Conservation (phyloP, 768 basidiomycete species). For the Cystofilobasidium macerans region DNA sequence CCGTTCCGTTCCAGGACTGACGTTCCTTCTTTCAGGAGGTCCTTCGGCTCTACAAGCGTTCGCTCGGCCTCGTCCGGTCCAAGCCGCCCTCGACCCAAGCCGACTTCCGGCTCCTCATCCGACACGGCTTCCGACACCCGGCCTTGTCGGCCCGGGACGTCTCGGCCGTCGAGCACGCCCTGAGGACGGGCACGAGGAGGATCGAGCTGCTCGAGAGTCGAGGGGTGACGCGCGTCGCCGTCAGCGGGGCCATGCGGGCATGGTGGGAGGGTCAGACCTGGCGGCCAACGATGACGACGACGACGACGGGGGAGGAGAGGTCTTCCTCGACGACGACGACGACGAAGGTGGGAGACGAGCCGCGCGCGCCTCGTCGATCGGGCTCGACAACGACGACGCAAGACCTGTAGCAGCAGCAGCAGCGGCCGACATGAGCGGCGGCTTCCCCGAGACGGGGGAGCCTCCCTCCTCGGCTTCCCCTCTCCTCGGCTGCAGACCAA, state of each 20-base stretch:
- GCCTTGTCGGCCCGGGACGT: not conserved
- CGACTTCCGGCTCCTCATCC: not conserved
- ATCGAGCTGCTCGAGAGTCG: not conserved
- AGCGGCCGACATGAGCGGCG: too few species aligned
- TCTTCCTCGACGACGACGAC: too few species aligned
- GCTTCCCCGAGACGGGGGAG: too few species aligned
- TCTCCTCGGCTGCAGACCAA: too few species aligned
- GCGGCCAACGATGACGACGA: too few species aligned
- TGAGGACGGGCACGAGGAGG: not conserved
- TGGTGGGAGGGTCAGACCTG: not conserved
- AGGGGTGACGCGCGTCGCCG: not conserved
- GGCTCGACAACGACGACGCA: too few species aligned
- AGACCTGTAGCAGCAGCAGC: too few species aligned
- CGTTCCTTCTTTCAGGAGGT: not conserved
- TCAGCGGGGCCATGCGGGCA: not conserved
- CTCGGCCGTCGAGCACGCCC: not conserved
- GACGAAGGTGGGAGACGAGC: too few species aligned
- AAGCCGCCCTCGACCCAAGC: not conserved
- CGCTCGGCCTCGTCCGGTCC: not conserved
- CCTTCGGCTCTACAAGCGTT: not conserved
- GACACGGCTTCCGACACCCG: not conserved
- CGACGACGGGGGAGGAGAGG: too few species aligned
- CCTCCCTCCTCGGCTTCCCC: too few species aligned
- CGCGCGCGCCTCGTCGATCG: too few species aligned
- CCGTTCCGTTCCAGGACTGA: too few species aligned